Evolutionary conservation across 2,329 filamentous ascomycete genomes (phyloP).

Genomic region (Stylonectria norvegica): DNA sequence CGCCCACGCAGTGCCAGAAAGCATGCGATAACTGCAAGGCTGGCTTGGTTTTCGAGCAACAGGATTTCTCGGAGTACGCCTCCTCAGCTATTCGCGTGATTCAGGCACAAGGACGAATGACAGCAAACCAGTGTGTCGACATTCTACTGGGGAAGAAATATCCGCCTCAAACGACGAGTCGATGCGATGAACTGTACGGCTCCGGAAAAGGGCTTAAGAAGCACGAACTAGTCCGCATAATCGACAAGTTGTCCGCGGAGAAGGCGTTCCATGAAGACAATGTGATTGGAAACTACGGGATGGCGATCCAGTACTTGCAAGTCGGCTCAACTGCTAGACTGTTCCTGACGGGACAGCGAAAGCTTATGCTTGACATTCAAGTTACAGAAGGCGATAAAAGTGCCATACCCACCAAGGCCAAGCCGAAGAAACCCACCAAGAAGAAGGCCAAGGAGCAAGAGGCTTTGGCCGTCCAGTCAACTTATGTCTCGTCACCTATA

Average conservation of each 20-base stretch:
- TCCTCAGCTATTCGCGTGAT: conserved; percentile 68
- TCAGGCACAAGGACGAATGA: conserved; percentile 58
- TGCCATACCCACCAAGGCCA: conserved; percentile 30
- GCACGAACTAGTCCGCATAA: conserved; percentile 78
- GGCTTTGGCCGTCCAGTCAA: conserved; percentile 41
- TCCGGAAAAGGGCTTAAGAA: conserved; percentile 66
- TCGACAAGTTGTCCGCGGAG: conserved; percentile 70
- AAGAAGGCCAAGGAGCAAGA: conserved; percentile 36
- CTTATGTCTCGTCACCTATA: conserved; percentile 53
- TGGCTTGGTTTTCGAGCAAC: conserved; percentile 63
- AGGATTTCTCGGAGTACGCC: conserved; percentile 76
- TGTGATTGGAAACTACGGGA: conserved; percentile 47
- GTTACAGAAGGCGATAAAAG: conserved; percentile 32
- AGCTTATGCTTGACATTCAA: conserved; percentile 44
- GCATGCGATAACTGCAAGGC: conserved; percentile 89
- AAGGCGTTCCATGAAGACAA: conserved; percentile 71
- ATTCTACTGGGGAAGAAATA: conserved; percentile 70
- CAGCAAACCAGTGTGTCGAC: conserved; percentile 78
- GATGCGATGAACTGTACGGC: conserved; percentile 61
- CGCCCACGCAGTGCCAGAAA: conserved; percentile 64
- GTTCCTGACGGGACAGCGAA: conserved; percentile 44
- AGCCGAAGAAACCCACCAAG: conserved; percentile 32
- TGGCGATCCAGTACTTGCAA: conserved; percentile 70
- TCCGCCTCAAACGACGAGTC: conserved; percentile 52
- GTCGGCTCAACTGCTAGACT: conserved; percentile 39